Conservation (phyloP, 768 basidiomycete genomes). For the Rhodosporidiobolus odoratus region DNA sequence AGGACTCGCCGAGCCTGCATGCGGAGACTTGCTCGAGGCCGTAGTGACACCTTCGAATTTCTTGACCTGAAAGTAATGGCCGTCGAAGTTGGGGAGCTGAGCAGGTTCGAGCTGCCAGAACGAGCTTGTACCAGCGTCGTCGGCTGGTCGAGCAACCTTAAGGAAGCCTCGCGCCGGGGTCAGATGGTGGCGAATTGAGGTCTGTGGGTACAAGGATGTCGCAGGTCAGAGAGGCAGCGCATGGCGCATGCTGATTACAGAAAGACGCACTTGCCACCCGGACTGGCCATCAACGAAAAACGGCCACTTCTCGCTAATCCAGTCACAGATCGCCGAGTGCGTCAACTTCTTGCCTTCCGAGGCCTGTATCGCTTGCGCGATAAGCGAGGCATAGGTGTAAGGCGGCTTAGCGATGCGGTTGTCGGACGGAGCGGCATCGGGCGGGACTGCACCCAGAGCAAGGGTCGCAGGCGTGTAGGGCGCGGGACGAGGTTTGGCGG, state of each 20-base stretch:
- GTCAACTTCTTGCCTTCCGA: slow-evolving; percentile 60
- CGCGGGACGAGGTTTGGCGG: slow-evolving; percentile 15
- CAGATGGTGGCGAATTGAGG: slow-evolving; percentile 90
- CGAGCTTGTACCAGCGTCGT: slow-evolving; percentile 73
- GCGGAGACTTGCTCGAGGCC: background rate
- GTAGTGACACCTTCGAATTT: background rate
- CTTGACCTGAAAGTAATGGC: slow-evolving; percentile 30
- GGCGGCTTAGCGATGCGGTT: slow-evolving; percentile 84
- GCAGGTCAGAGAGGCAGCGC: background rate
- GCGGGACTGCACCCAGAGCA: slow-evolving; percentile 44
- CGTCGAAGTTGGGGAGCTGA: slow-evolving; percentile 47
- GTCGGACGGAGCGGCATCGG: slow-evolving; percentile 51
- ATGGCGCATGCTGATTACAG: background rate
- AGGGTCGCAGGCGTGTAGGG: slow-evolving; percentile 25
- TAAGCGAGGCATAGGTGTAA: slow-evolving; percentile 84
- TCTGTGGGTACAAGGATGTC: slow-evolving; percentile 51
- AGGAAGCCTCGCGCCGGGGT: slow-evolving; percentile 86
- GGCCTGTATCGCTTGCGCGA: slow-evolving; percentile 78
- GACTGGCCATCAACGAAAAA: slow-evolving; percentile 83
- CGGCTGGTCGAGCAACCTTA: slow-evolving; percentile 62
- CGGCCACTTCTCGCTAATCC: slow-evolving; percentile 82
- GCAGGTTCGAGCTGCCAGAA: slow-evolving; percentile 85
- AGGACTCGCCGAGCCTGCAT: background rate
- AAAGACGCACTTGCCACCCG: slow-evolving; percentile 74
- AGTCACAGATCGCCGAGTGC: slow-evolving; percentile 80